Base-by-base conservation (phyloP, 2,329 filamentous ascomycete species). In the Waltergamsia citrina region DNA sequence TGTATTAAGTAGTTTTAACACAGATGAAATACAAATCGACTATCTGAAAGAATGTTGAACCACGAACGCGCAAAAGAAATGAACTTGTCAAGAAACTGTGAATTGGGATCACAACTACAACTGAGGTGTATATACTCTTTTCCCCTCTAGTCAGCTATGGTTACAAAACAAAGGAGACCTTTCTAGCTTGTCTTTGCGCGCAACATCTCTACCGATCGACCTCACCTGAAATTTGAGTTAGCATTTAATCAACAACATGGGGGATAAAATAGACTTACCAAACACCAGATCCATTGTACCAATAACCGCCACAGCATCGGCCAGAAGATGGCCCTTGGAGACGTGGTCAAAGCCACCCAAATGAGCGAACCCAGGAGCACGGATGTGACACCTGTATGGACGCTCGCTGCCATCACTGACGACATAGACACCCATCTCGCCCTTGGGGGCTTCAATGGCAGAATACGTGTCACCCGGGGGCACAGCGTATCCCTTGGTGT, bases 401-500 rank as follows among this genome's bases (percentile, higher is more conserved):
- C 92, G 74, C 74, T 98, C 92, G 56, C 80, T 92, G 43, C 92
- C 92, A 56, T 98, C 92, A 56, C 85, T 94, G 52, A 98, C 92
- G 33, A 98, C 67, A 58, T 83, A 98, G 29, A 98, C 92, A 58
- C 83, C 92, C 92, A 98, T 98, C 69, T 98, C 92, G 51, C 92
- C 92, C 81, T 98, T 98, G 40, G 92, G 92, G n/a, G 93, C 92
- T 71, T 98, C 92, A 44, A 98, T 98, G 41, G 83, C 90, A 30
- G 82, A 88, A 71, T 98, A 98, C 6, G 92, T 98, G 71, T 98
- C 92, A 42, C 92, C 93, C 7, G 93, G 92, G 28, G 92, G 92
- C 4, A 98, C 92, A 29, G 86, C 76, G 63, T 98, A 98, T 39
- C 92, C 92, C 75, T 98, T 98, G 60, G 88, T 96, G 71, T 90